These are phyloP conservation scores for Coriolopsis trogii DNA, from an alignment of 1,284 basidiomycete species.

Conservation along the genomic window DNA sequence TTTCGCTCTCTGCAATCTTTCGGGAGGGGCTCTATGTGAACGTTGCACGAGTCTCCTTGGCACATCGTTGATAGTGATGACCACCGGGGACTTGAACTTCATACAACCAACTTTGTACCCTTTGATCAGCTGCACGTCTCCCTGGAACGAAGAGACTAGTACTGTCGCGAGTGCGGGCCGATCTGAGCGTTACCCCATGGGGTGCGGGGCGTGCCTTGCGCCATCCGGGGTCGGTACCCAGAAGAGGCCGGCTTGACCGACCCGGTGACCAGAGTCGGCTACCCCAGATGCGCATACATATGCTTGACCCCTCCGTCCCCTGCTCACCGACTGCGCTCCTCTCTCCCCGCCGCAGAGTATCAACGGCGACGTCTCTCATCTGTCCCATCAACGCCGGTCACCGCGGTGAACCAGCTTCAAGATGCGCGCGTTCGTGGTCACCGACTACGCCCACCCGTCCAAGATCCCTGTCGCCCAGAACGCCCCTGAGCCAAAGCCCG, in stretches of 20 bases:
- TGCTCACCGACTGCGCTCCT: not conserved
- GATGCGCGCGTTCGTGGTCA: conserved; percentile 84
- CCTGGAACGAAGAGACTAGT: too few relatives aligned
- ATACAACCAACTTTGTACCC: too few relatives aligned
- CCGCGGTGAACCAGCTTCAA: too few relatives aligned
- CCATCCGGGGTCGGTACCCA: not conserved
- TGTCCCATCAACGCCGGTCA: too few relatives aligned
- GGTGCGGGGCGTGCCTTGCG: not conserved
- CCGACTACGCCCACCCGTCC: conserved; percentile 74
- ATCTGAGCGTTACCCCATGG: not conserved
- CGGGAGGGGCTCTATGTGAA: too few relatives aligned
- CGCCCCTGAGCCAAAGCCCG: conserved; percentile 61
- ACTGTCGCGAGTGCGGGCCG: too few relatives aligned
- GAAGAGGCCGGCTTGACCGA: conserved; percentile 3
- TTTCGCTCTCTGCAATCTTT: not conserved
- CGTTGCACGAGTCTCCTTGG: too few relatives aligned
- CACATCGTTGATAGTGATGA: too few relatives aligned
- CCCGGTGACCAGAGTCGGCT: not conserved
- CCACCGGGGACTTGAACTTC: too few relatives aligned
- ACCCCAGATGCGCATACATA: not conserved
- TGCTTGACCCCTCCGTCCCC: not conserved
- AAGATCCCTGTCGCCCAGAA: conserved; percentile 61
- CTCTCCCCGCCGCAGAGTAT: too few relatives aligned
- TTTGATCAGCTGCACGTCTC: too few relatives aligned
- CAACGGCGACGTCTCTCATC: too few relatives aligned